These are phyloP conservation scores for Exophiala dermatitidis DNA, from an alignment of 2,329 filamentous ascomycete genomes.

Conservation along the genomic window DNA sequence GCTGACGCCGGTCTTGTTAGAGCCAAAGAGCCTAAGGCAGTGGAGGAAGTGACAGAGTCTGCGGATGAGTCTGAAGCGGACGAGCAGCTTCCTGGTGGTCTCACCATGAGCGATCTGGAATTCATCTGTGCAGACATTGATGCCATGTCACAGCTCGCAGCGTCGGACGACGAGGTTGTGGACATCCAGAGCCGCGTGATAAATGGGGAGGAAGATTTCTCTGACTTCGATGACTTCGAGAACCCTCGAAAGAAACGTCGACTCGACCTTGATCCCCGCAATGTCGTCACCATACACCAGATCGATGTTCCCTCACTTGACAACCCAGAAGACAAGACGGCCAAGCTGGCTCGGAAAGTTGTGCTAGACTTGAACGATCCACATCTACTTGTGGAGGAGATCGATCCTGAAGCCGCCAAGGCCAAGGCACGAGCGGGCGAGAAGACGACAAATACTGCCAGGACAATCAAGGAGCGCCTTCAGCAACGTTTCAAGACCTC, in stretches of 20 bases:
- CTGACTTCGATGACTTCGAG: conserved; percentile 46
- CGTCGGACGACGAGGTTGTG: conserved; percentile 30
- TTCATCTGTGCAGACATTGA: conserved; percentile 85
- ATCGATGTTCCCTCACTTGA: conserved; percentile 67
- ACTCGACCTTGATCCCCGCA: conserved; percentile 37
- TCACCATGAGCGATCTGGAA: conserved; percentile 71
- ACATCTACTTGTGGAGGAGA: conserved; percentile 72
- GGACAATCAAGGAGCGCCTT: conserved; percentile 49
- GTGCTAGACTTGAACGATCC: conserved; percentile 83
- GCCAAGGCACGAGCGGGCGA: conserved; percentile 33
- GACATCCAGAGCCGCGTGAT: conserved; percentile 26
- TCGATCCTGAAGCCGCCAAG: conserved; percentile 57
- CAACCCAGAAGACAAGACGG: conserved; percentile 67
- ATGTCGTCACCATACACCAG: conserved; percentile 48
- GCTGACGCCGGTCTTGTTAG: conserved; percentile 30
- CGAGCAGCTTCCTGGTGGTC: conserved; percentile 58
- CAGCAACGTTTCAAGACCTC: conserved; percentile 86
- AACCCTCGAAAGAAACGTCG: conserved; percentile 62
- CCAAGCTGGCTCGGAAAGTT: conserved; percentile 68
- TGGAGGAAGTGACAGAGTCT: conserved; percentile 44
- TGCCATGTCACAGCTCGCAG: conserved; percentile 49
- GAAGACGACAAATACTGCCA: conserved; percentile 51
- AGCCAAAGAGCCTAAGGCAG: conserved; percentile 34
- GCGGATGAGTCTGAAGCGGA: conserved; percentile 52
- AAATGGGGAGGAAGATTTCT: conserved; percentile 51